Percentiles rank a stretch among this genome's conserved stretches.
phyloP scores from a whole-genome alignment of 305 asterid genomes.

The Galium porrigens region DNA sequence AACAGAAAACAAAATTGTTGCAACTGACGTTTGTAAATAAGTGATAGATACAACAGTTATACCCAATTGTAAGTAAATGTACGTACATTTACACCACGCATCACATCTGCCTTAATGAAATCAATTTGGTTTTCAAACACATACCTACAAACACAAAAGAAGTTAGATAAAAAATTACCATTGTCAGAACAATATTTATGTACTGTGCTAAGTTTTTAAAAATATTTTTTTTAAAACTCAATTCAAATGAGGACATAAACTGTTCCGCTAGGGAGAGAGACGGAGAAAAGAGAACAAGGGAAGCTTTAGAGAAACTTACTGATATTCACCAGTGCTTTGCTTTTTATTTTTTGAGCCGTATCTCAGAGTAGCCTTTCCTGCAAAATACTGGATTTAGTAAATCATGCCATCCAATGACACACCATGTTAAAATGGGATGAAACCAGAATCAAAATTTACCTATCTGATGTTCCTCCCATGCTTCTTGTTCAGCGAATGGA shows the following conservation, averaged over 20 bases:
- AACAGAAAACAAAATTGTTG: conserved; percentile 4
- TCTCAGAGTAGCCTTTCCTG: conserved; percentile 60
- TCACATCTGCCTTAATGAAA: conserved; percentile 63
- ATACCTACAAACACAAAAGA: conserved; percentile 16
- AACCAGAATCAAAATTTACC: conserved; percentile 24
- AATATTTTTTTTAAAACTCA: not conserved
- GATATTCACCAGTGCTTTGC: conserved; percentile 50
- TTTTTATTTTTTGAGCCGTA: conserved; percentile 64
- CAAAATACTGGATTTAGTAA: conserved; percentile 12
- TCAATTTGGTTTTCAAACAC: conserved; percentile 88
- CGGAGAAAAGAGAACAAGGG: not conserved
- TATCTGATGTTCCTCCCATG: conserved; percentile 94
- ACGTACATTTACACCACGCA: conserved; percentile 51
- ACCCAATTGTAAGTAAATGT: not conserved
- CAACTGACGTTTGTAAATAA: not conserved
- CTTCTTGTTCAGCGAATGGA: conserved; percentile 71
- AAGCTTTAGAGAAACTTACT: conserved; percentile 34
- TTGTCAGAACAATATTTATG: not conserved
- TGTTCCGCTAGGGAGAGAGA: not conserved
- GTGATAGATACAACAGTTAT: not conserved
- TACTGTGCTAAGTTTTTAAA: not conserved
- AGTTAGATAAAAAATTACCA: not conserved
- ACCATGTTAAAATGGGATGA: not conserved
- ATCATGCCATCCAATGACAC: not conserved
- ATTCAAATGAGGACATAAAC: conserved; percentile 6